phyloP scores from a whole-genome alignment of 345 rosid species.

The Trapa incisa region DNA sequence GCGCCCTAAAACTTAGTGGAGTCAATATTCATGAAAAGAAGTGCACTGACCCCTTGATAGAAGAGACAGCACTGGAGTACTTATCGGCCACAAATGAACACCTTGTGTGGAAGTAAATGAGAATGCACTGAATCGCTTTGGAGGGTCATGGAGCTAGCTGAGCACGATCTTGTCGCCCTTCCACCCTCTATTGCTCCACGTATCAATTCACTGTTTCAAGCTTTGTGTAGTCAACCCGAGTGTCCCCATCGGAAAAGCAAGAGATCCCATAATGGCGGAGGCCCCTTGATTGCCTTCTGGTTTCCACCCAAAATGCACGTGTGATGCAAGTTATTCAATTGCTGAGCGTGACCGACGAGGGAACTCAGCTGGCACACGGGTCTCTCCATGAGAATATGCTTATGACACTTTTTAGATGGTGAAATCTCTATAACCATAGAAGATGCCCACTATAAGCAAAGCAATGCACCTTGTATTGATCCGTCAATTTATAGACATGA shows the following conservation, averaged over 20 bases:
- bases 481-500: constrained; percentile 1
- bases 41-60: background rate
- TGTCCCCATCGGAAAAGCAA: background rate
- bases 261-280: background rate
- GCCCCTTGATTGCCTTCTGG: background rate
- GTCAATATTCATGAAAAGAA: background rate
- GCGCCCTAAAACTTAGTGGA: background rate
- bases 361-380: background rate
- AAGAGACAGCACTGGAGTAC: constrained; percentile 1
- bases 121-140: background rate
- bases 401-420: background rate
- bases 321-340: too few species aligned
- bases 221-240: background rate
- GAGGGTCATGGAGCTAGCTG: background rate
- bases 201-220: background rate
- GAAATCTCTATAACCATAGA: constrained; percentile 3
- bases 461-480: background rate
- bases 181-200: background rate
- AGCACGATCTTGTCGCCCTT: background rate
- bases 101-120: background rate
- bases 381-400: background rate
- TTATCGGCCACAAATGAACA: background rate
- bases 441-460: constrained; percentile 6
- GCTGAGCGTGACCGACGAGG: too few species aligned
- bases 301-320: background rate